Percentiles rank a stretch among this genome's conserved stretches.
phyloP scores from a whole-genome alignment of 2,329 filamentous ascomycete species.

The Zasmidium angulare region DNA sequence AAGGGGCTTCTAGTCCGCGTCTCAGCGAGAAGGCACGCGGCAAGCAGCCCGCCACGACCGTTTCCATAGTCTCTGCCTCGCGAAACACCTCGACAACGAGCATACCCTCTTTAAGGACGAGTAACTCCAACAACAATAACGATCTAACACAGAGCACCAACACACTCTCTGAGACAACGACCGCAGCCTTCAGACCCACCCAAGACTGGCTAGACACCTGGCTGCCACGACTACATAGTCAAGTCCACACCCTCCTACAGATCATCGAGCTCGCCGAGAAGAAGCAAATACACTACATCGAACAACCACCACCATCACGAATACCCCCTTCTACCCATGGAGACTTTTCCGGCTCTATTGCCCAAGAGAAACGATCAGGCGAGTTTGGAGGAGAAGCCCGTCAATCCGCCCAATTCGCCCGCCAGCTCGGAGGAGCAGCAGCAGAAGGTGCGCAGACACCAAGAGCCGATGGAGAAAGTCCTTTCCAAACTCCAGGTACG shows the following conservation, averaged over 20 bases:
- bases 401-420: slow-evolving; percentile 16
- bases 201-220: slow-evolving; percentile 85
- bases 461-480: slow-evolving; percentile 17
- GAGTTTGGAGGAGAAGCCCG: slow-evolving; percentile 13
- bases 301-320: slow-evolving; percentile 3
- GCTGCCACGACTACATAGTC: slow-evolving; percentile 82
- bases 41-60: slow-evolving; percentile 79
- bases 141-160: slow-evolving; percentile 35
- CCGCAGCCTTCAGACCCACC: slow-evolving; percentile 69
- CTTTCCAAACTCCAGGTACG: slow-evolving; percentile 15
- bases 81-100: slow-evolving; percentile 83
- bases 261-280: slow-evolving; percentile 19
- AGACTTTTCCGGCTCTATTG: slow-evolving; percentile 13
- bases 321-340: no score
- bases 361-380: slow-evolving; percentile 5
- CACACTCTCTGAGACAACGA: neutral
- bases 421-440: slow-evolving; percentile 8
- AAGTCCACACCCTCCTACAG: slow-evolving; percentile 63
- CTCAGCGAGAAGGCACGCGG: slow-evolving; percentile 98
- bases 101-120: slow-evolving; percentile 68
- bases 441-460: slow-evolving; percentile 7
- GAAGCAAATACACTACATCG: slow-evolving; percentile 10
- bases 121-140: slow-evolving; percentile 44
- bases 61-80: slow-evolving; percentile 46
- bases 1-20: slow-evolving; percentile 53